phyloP scores from a whole-genome alignment of 208 protist genomes.

The Phytomonas francai region DNA sequence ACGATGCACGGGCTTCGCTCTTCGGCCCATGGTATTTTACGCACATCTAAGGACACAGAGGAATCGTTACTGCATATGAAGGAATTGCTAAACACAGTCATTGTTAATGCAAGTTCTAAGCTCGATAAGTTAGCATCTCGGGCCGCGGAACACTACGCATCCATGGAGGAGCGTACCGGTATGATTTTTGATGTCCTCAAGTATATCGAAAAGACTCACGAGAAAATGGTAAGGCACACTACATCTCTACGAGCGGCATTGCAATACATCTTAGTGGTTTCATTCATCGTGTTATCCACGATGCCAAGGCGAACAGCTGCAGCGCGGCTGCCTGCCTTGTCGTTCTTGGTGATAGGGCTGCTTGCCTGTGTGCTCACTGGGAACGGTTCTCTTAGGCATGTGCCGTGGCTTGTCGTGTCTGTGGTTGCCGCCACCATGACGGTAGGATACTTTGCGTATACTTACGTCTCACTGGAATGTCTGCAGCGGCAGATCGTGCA shows the following conservation, averaged over 20 bases:
- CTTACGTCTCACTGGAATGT: conserved; percentile 18
- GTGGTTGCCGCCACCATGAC: conserved; percentile 12
- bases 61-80: conserved; percentile 18
- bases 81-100: conserved; percentile 17
- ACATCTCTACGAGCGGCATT: conserved; percentile 15
- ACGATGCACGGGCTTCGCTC: conserved; percentile 28
- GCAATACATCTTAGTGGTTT: not conserved
- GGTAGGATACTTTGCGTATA: conserved; percentile 14
- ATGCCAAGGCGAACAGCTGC: conserved; percentile 29
- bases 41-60: conserved; percentile 19
- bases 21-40: conserved; percentile 13
- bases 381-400: not conserved
- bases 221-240: conserved; percentile 22
- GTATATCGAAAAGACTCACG: conserved; percentile 47
- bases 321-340: conserved; percentile 43
- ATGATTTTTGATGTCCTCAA: conserved; percentile 32
- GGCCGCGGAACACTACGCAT: conserved; percentile 27
- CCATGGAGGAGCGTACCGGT: conserved; percentile 37
- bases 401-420: conserved; percentile 23
- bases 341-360: conserved; percentile 21
- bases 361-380: not conserved
- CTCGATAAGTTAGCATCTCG: conserved; percentile 24
- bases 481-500: conserved; percentile 25
- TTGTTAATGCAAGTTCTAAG: not conserved
- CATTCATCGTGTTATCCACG: conserved; percentile 25